Evolutionary conservation across 768 basidiomycete species (phyloP).

Genomic region (Calocybe indica): DNA sequence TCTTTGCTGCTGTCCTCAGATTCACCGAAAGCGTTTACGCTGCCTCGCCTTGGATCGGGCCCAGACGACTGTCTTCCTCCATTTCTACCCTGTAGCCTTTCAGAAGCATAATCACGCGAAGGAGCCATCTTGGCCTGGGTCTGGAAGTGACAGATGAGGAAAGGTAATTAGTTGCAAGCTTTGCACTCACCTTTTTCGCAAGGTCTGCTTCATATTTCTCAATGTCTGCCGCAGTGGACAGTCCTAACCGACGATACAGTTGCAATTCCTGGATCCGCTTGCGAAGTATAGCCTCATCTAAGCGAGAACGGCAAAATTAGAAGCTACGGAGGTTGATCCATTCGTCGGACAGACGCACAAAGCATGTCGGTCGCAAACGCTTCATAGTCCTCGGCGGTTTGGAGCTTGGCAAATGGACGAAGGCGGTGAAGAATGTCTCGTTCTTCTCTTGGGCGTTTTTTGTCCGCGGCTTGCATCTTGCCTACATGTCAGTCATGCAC

Average conservation of each 20-base stretch:
- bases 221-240: constrained; percentile 81
- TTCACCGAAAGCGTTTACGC: constrained; percentile 5
- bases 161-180: not conserved
- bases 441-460: constrained; percentile 88
- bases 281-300: constrained; percentile 84
- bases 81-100: constrained; percentile 46
- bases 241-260: constrained; percentile 79
- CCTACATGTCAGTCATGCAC: not conserved
- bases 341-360: constrained; percentile 46
- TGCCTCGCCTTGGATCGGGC: constrained; percentile 47
- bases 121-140: constrained; percentile 56
- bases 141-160: constrained; percentile 22
- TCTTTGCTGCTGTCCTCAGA: constrained; percentile 38
- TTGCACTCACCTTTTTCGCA: constrained; percentile 57
- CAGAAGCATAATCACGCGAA: constrained; percentile 45
- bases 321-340: not conserved
- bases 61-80: constrained; percentile 47
- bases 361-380: constrained; percentile 81
- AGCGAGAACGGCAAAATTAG: constrained; percentile 1
- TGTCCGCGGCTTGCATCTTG: constrained; percentile 87
- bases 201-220: constrained; percentile 82
- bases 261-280: constrained; percentile 91
- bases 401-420: constrained; percentile 85
- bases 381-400: constrained; percentile 91
- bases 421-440: constrained; percentile 85